Percentiles rank a stretch among this genome's conserved stretches.
Conservation (phyloP, 2,329 filamentous ascomycete species). For the Diaporthe capsici region DNA sequence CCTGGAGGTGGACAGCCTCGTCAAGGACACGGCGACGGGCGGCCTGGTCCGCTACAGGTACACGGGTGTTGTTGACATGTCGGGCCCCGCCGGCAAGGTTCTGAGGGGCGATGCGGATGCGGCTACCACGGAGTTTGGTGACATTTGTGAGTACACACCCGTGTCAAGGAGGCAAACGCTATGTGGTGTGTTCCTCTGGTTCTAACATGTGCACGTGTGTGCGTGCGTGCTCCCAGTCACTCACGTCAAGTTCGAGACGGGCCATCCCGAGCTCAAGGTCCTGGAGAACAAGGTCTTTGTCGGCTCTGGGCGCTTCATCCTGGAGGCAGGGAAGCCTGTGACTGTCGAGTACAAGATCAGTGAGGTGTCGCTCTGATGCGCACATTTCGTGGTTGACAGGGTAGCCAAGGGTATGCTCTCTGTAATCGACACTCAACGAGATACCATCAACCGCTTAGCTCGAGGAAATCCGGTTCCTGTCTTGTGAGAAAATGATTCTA, state of each 20-base stretch:
- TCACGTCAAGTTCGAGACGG: slow-evolving; percentile 56
- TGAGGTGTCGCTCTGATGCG: slow-evolving; percentile 49
- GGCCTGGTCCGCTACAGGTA: slow-evolving; percentile 54
- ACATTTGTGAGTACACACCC: slow-evolving; percentile 51
- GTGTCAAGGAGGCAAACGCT: too few species aligned
- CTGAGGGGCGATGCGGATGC: slow-evolving; percentile 53
- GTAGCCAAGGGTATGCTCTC: neutral
- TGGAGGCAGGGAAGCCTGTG: slow-evolving; percentile 54
- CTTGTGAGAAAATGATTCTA: slow-evolving; percentile 3
- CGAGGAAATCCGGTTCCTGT: neutral
- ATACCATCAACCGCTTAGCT: neutral
- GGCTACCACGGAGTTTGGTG: slow-evolving; percentile 55
- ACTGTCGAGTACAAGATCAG: slow-evolving; percentile 62
- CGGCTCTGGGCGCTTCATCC: slow-evolving; percentile 57
- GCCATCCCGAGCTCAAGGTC: slow-evolving; percentile 50
- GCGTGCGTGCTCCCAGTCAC: slow-evolving; percentile 39
- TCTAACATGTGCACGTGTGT: neutral
- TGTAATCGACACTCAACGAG: neutral
- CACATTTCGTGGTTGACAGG: neutral
- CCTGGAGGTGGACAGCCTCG: slow-evolving; percentile 56
- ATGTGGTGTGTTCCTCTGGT: neutral
- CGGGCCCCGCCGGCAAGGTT: slow-evolving; percentile 50
- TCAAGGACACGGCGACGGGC: slow-evolving; percentile 51
- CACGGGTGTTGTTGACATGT: slow-evolving; percentile 53
- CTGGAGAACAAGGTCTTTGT: slow-evolving; percentile 59